These are phyloP conservation scores for Acer campestre DNA, from an alignment of 345 rosid species.

Conservation along the genomic window DNA sequence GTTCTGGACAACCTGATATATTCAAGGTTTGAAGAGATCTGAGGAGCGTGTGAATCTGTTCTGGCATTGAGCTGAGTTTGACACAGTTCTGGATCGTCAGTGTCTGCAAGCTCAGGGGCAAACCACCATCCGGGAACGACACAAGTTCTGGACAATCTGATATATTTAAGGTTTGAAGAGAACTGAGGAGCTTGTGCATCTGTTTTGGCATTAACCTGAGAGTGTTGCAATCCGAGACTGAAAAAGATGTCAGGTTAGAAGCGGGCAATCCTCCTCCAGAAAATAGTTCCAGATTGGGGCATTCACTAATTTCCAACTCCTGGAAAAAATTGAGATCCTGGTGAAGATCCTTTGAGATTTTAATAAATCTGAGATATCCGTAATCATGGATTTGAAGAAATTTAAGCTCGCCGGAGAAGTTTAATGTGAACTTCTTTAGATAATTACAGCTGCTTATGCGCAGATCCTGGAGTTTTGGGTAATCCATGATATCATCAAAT, in stretches of 20 bases:
- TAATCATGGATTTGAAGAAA: constrained; percentile 29
- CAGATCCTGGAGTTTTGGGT: constrained; percentile 16
- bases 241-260: constrained; percentile 16
- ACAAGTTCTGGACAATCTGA: not conserved
- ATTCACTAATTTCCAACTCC: constrained; percentile 27
- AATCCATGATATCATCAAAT: constrained; percentile 20
- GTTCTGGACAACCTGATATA: not conserved
- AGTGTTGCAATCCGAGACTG: constrained; percentile 26
- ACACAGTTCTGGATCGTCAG: not conserved
- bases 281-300: constrained; percentile 26
- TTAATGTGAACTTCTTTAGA: constrained; percentile 26
- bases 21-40: not conserved
- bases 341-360: constrained; percentile 15
- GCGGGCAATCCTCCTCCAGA: not conserved
- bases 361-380: constrained; percentile 22
- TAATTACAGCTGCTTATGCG: constrained; percentile 30
- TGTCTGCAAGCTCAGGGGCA: not conserved
- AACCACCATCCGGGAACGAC: not conserved
- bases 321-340: constrained; percentile 11
- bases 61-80: not conserved
- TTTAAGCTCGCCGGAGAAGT: constrained; percentile 22
- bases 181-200: not conserved
- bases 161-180: not conserved
- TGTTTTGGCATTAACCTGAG: not conserved
- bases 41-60: not conserved